Conservation (phyloP, 202 grass and related monocot genomes). For the Setaria viridis region DNA sequence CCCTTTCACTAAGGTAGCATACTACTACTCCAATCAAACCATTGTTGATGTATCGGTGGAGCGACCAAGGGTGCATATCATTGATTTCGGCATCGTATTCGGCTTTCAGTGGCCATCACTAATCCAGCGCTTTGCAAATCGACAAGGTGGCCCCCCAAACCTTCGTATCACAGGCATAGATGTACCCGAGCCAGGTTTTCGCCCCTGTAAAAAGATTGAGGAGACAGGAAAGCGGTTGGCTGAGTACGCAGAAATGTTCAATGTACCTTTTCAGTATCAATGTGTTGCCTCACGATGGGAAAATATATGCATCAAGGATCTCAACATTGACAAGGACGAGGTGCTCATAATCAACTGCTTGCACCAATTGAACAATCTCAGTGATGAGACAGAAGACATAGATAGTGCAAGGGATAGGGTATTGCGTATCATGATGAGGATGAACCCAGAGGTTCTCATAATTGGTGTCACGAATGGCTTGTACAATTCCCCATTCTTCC, state of each 20-base stretch:
- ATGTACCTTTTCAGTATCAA: slow-evolving; percentile 65
- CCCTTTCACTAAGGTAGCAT: slow-evolving; percentile 44
- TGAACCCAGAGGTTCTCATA: slow-evolving; percentile 52
- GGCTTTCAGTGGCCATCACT: slow-evolving; percentile 69
- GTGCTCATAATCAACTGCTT: slow-evolving; percentile 52
- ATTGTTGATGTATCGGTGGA: slow-evolving; percentile 46
- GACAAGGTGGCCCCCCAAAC: slow-evolving; percentile 43
- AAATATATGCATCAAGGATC: slow-evolving; percentile 42
- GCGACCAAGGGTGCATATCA: slow-evolving; percentile 47
- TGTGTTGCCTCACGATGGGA: slow-evolving; percentile 54
- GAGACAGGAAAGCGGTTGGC: slow-evolving; percentile 52
- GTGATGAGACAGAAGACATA: slow-evolving; percentile 49
- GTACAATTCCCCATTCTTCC: slow-evolving; percentile 56
- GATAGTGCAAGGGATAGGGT: slow-evolving; percentile 59
- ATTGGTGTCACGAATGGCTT: slow-evolving; percentile 49
- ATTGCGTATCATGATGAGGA: slow-evolving; percentile 49
- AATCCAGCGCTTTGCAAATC: slow-evolving; percentile 46
- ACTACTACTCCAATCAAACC: slow-evolving; percentile 58
- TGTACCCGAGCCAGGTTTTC: slow-evolving; percentile 55
- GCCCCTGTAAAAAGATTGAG: slow-evolving; percentile 40
- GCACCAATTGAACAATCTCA: slow-evolving; percentile 36
- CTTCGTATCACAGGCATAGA: slow-evolving; percentile 66
- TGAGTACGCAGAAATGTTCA: slow-evolving; percentile 61
- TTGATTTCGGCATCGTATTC: slow-evolving; percentile 55
- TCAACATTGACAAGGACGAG: slow-evolving; percentile 51